phyloP scores from a whole-genome alignment of 257 asterid species.

The Cruciata laevipes region DNA sequence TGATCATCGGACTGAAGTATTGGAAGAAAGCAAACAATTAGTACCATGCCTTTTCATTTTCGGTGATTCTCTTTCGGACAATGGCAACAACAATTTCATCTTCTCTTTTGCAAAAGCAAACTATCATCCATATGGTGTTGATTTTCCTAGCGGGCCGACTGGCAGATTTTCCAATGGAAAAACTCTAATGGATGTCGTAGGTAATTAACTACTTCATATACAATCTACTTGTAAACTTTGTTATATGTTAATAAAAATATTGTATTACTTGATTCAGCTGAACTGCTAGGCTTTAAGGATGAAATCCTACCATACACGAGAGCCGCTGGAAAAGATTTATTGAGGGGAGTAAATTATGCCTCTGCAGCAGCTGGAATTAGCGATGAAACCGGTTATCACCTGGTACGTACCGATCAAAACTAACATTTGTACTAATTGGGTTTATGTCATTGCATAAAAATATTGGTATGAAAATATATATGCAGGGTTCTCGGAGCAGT shows the following conservation, averaged over 20 bases:
- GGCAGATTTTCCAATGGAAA: not conserved
- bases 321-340: conserved; percentile 48
- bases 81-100: not conserved
- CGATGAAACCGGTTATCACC: conserved; percentile 69
- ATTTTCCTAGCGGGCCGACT: not conserved
- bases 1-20: not conserved
- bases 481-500: conserved; percentile 59
- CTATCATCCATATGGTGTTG: not conserved
- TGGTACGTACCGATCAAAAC: conserved; percentile 39
- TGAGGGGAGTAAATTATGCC: conserved; percentile 74
- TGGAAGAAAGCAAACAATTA: not conserved
- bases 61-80: not conserved
- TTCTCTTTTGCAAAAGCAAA: not conserved
- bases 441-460: no score
- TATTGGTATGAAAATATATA: not conserved
- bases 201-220: not conserved
- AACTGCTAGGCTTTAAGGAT: conserved; percentile 54
- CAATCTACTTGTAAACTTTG: not conserved
- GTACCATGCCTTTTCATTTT: not conserved
- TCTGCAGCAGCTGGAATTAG: conserved; percentile 88
- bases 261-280: conserved; percentile 29
- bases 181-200: not conserved
- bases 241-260: not conserved
- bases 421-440: no score
- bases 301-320: conserved; percentile 49